These are phyloP conservation scores for Microcyclospora pomicola DNA, from an alignment of 2,329 filamentous ascomycete genomes.

Conservation along the genomic window DNA sequence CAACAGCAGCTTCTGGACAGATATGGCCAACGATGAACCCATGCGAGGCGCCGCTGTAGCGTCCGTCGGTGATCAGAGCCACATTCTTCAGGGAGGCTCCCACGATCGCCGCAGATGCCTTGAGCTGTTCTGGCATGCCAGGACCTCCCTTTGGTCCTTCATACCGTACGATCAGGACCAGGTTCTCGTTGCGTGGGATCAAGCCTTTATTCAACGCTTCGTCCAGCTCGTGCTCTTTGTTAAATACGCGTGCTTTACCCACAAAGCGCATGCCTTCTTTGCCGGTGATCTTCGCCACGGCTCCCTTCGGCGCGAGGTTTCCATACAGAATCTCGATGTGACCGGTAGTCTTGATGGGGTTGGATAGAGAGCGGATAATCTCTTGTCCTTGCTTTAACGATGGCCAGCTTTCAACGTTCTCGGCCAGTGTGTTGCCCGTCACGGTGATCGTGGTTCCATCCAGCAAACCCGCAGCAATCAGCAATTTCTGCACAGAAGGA, in stretches of 20 bases:
- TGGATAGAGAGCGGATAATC: constrained; percentile 66
- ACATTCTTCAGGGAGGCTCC: constrained; percentile 78
- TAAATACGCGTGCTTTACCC: constrained; percentile 68
- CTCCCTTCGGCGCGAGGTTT: constrained; percentile 76
- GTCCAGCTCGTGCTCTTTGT: constrained; percentile 73
- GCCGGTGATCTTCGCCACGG: constrained; percentile 91
- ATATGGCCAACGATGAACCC: constrained; percentile 93
- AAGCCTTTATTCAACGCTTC: constrained; percentile 56
- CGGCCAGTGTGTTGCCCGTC: constrained; percentile 68
- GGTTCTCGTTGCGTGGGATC: constrained; percentile 61
- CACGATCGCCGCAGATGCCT: constrained; percentile 80
- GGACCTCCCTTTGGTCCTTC: constrained; percentile 88
- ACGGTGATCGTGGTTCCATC: constrained; percentile 69
- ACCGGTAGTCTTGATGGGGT: constrained; percentile 74
- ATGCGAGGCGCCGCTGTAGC: constrained; percentile 78
- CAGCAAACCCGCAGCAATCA: constrained; percentile 61
- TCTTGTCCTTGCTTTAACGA: constrained; percentile 61
- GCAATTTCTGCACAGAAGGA: constrained; percentile 70
- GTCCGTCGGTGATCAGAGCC: constrained; percentile 80
- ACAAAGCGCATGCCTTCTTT: constrained; percentile 79
- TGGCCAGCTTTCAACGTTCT: constrained; percentile 68
- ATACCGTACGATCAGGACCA: constrained; percentile 83
- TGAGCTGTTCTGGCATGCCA: constrained; percentile 91
- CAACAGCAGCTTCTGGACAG: constrained; percentile 75
- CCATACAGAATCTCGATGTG: constrained; percentile 81